Base-by-base conservation (phyloP, 2,329 filamentous ascomycete genomes). In the Albophoma yamanashiensis region DNA sequence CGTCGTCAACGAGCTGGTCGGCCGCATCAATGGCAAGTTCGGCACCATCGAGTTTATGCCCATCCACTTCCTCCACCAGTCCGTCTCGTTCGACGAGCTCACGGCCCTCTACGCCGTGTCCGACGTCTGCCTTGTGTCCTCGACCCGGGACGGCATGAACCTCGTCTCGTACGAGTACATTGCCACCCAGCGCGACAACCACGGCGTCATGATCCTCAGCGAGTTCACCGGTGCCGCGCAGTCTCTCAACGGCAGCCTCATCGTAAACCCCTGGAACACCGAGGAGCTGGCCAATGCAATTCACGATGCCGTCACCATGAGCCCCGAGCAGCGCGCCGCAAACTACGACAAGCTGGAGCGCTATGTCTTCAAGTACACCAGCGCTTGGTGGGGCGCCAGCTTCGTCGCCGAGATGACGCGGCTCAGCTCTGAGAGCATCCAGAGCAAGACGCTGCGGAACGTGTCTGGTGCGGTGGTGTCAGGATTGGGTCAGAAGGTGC, bases 141-240 rank as follows among this genome's bases (percentile, higher is more conserved):
- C 90, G 3, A 97, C 91, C n/a, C 89, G 94, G 57, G 94, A 99
- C 71, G 94, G 94, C 69, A 99, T 99, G 94, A 99, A 99, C 74
- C 82, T 99, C 38, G 94, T 97, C 39, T 95, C 92, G 0, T 97
- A 97, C 76, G 93, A 99, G 75, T 99, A 97, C 78, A 97, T 99
- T 65, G 93, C 93, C 31, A 91, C 90, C 3, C 93, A 99, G 71
- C 85, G 90, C 67, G 87, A 95, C 70, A 88, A 91, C 58, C 91
- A 97, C 71, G 94, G 94, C 61, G 89, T 91, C 63, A 88, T 99
- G 84, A 92, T 99, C 60, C 84, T 99, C 39, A 97, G 92, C 56
- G 94, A 99, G 73, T 97, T 99, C 71, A 92, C 94, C 0, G 94
- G 94, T 52, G 94, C 94, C 9, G 93, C 94, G 0, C 94, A 97